phyloP scores from a whole-genome alignment of 441 rosid species.

The Gossypium davidsonii region DNA sequence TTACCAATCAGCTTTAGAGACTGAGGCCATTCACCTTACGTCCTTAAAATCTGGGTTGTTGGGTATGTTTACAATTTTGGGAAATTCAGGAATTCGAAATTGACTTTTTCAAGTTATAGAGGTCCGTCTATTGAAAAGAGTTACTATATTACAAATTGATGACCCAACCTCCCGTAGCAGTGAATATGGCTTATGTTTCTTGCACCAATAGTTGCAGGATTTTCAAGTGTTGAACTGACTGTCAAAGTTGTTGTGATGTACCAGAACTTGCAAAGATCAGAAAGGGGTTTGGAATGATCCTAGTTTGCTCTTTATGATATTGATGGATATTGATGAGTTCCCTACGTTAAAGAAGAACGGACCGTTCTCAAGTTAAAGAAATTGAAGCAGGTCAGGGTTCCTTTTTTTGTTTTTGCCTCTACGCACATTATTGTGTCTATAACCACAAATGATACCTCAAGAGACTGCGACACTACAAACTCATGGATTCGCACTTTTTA shows the following conservation, averaged over 20 bases:
- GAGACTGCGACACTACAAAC: too few relatives aligned
- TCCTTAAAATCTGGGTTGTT: neutral
- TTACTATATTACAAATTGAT: neutral
- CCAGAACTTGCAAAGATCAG: neutral
- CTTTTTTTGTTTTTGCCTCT: neutral
- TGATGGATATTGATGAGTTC: neutral
- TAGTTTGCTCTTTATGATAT: neutral
- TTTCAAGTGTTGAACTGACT: neutral
- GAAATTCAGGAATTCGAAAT: neutral
- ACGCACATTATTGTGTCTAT: too few relatives aligned
- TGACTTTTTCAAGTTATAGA: neutral
- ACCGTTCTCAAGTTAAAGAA: neutral
- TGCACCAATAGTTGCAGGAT: neutral
- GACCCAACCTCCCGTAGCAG: neutral
- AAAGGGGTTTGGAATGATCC: neutral
- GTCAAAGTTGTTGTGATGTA: neutral
- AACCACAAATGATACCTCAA: too few relatives aligned
- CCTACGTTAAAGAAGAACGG: neutral
- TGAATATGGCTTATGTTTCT: neutral
- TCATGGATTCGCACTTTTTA: too few relatives aligned
- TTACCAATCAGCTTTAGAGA: slow-evolving; percentile 51
- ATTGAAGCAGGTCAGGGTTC: neutral
- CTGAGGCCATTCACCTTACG: slow-evolving; percentile 16
- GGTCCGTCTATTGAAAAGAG: neutral
- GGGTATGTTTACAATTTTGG: neutral